These are phyloP conservation scores for Myxozyma neotropica DNA, from an alignment of 805 yeast species.

Conservation along the genomic window DNA sequence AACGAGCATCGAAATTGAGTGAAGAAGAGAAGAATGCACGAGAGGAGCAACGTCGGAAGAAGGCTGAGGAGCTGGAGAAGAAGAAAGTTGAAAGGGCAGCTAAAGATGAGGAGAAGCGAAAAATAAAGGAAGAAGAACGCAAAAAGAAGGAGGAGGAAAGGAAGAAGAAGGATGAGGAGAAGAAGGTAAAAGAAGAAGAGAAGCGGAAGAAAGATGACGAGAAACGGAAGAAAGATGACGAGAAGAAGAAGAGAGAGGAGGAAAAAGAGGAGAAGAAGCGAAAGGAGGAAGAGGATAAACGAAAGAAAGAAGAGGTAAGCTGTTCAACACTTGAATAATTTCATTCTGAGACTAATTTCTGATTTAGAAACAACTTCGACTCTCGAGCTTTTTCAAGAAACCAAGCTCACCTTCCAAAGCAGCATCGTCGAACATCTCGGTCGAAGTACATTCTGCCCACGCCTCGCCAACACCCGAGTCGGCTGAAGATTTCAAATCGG, in stretches of 20 bases:
- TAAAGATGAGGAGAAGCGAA: conserved; percentile 32
- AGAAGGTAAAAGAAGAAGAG: conserved; percentile 27
- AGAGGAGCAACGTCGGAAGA: conserved; percentile 22
- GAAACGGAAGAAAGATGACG: conserved; percentile 36
- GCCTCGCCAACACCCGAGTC: conserved; percentile 1
- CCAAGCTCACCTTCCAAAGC: conserved; percentile 8
- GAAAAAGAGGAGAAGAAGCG: conserved; percentile 27
- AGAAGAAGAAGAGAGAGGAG: conserved; percentile 34
- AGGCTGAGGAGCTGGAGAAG: conserved; percentile 14
- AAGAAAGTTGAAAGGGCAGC: conserved; percentile 13
- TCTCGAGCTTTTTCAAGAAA: conserved; percentile 28
- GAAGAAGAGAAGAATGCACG: conserved; percentile 26
- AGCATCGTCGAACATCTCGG: background rate
- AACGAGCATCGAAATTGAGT: conserved; percentile 9
- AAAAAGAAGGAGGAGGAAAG: conserved; percentile 34
- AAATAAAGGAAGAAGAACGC: conserved; percentile 36
- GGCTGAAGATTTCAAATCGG: conserved; percentile 28
- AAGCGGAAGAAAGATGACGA: conserved; percentile 33
- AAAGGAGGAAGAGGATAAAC: conserved; percentile 18
- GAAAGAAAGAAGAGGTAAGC: conserved; percentile 24
- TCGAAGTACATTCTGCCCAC: background rate
- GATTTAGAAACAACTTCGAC: conserved; percentile 21
- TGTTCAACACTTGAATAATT: background rate
- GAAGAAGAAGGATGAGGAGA: conserved; percentile 33
- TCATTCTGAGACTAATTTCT: background rate